A percentile compares a stretch with the other conserved stretches of the same genome.
These are phyloP conservation scores for Yamadazyma epiphylla DNA, from an alignment of 1,139 yeast genomes.

Conservation along the genomic window DNA sequence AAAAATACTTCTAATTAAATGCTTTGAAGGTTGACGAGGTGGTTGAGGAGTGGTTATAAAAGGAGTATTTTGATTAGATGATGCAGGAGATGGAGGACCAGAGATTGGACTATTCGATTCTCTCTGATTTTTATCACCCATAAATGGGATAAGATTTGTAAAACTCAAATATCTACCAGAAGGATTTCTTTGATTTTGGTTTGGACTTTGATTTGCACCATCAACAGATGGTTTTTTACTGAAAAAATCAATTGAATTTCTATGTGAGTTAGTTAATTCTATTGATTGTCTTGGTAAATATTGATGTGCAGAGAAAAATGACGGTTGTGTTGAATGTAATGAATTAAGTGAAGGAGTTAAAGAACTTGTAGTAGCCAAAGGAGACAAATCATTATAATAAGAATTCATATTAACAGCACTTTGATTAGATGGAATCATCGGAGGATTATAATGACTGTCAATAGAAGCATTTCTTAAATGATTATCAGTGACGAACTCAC, in stretches of 20 bases:
- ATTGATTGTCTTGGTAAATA: slow-evolving; percentile 35
- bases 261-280: slow-evolving; percentile 33
- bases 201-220: slow-evolving; percentile 10
- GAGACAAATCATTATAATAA: slow-evolving; percentile 30
- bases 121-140: slow-evolving; percentile 29
- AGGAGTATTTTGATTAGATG: slow-evolving; percentile 8
- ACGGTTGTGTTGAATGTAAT: slow-evolving; percentile 42
- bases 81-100: slow-evolving; percentile 18
- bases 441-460: slow-evolving; percentile 14
- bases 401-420: slow-evolving; percentile 5
- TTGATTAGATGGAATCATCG: slow-evolving; percentile 7
- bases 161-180: slow-evolving; percentile 30
- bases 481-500: slow-evolving; percentile 6
- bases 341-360: slow-evolving; percentile 41
- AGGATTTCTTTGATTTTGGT: slow-evolving; percentile 8
- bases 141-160: slow-evolving; percentile 43
- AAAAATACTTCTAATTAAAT: slow-evolving; percentile 41
- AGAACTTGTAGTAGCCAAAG: slow-evolving; percentile 45
- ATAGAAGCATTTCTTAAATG: slow-evolving; percentile 14
- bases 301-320: slow-evolving; percentile 46
- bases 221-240: slow-evolving; percentile 28
- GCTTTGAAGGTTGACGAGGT: slow-evolving; percentile 25
- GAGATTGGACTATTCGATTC: slow-evolving; percentile 14
- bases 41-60: slow-evolving; percentile 2
- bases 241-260: slow-evolving; percentile 34